phyloP scores from a whole-genome alignment of 2,329 filamentous ascomycete genomes.

The Colletotrichum brevisporum region DNA sequence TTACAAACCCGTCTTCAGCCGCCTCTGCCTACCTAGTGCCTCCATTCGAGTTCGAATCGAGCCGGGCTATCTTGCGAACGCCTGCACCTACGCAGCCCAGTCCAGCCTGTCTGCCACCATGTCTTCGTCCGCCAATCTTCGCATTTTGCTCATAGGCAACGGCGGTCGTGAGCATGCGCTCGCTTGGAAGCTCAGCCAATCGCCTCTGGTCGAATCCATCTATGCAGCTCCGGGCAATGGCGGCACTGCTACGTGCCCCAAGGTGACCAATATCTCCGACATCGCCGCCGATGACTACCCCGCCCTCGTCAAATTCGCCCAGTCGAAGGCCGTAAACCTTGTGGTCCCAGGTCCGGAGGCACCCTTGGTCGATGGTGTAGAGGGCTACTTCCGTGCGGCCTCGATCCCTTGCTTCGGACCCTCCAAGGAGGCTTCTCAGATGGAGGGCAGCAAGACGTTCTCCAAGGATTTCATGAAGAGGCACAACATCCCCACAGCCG shows the following conservation, averaged over 20 bases:
- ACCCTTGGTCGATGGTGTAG: slow-evolving; percentile 81
- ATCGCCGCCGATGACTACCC: slow-evolving; percentile 69
- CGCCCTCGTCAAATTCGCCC: slow-evolving; percentile 72
- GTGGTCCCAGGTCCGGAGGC: slow-evolving; percentile 83
- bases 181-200: slow-evolving; percentile 81
- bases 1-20: no score
- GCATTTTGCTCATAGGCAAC: slow-evolving; percentile 78
- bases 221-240: slow-evolving; percentile 73
- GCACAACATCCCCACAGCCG: slow-evolving; percentile 80
- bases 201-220: slow-evolving; percentile 73
- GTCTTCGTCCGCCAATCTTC: slow-evolving; percentile 16
- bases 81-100: no score
- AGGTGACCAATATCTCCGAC: slow-evolving; percentile 70
- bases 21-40: no score
- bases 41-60: no score
- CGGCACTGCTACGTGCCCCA: slow-evolving; percentile 70
- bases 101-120: slow-evolving; percentile 8
- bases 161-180: slow-evolving; percentile 83
- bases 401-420: slow-evolving; percentile 79
- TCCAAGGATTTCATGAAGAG: slow-evolving; percentile 85
- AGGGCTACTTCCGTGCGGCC: slow-evolving; percentile 73
- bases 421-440: slow-evolving; percentile 75
- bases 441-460: slow-evolving; percentile 86
- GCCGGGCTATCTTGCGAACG: no score
- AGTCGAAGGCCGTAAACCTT: slow-evolving; percentile 73